Evolutionary conservation across 1,284 basidiomycete genomes (phyloP).

Genomic region (Leccinum fallax): DNA sequence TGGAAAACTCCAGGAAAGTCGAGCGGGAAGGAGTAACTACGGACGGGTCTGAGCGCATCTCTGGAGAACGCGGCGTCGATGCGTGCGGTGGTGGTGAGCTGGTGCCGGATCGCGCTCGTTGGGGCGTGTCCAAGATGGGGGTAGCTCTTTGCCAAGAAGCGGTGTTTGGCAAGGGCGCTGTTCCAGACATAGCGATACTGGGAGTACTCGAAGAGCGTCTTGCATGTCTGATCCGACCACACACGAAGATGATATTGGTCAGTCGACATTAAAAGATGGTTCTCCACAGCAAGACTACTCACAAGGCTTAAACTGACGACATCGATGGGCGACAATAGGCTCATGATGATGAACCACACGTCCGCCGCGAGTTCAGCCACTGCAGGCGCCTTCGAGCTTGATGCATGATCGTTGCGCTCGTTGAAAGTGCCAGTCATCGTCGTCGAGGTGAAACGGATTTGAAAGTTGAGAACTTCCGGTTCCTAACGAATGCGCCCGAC

Average conservation of each 20-base stretch:
- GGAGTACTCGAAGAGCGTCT: conserved; percentile 26
- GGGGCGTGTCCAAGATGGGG: conserved; percentile 25
- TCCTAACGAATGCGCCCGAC: not conserved
- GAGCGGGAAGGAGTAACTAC: conserved; percentile 30
- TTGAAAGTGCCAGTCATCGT: conserved; percentile 1
- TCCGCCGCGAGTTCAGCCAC: conserved; percentile 24
- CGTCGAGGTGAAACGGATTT: conserved; percentile 2
- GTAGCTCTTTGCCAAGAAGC: conserved; percentile 28
- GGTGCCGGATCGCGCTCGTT: conserved; percentile 23
- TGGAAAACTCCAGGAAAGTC: conserved; percentile 36
- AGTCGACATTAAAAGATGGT: not conserved
- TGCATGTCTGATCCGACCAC: conserved; percentile 28
- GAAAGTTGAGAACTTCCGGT: conserved; percentile 4
- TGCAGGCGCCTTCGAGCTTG: not conserved
- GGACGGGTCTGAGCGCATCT: conserved; percentile 17
- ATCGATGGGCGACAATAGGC: conserved; percentile 29
- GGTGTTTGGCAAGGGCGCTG: conserved; percentile 25
- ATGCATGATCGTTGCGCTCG: not conserved
- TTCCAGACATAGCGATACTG: conserved; percentile 31
- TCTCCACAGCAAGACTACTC: conserved; percentile 11
- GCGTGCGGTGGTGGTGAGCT: conserved; percentile 27
- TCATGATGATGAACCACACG: conserved; percentile 36
- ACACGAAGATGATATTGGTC: not conserved
- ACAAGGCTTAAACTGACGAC: conserved; percentile 29
- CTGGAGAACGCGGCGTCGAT: conserved; percentile 28